These are phyloP conservation scores for Aquilaria agallochum DNA, from an alignment of 441 rosid species.

Conservation along the genomic window DNA sequence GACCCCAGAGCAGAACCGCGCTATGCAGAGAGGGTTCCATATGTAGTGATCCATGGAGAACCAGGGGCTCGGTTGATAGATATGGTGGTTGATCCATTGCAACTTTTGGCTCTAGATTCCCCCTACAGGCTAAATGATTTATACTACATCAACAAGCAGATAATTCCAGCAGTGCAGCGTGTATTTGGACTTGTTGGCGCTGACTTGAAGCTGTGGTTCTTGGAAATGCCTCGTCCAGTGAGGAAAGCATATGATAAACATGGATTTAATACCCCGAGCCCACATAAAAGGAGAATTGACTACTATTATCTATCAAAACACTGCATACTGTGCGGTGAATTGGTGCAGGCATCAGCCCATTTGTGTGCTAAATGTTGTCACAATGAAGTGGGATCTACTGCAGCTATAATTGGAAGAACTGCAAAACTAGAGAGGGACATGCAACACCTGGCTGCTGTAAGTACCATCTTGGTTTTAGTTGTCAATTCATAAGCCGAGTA, in stretches of 20 bases:
- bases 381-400: conserved; percentile 48
- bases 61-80: conserved; percentile 94
- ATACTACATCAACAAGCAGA: conserved; percentile 92
- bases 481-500: neutral
- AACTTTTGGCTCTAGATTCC: conserved; percentile 71
- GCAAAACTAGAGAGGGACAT: conserved; percentile 84
- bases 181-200: conserved; percentile 90
- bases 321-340: conserved; percentile 81
- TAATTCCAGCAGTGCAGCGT: conserved; percentile 89
- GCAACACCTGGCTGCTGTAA: conserved; percentile 85
- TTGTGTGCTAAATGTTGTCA: conserved; percentile 64
- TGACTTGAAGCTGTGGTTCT: conserved; percentile 78
- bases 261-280: conserved; percentile 38
- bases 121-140: conserved; percentile 80
- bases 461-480: conserved; percentile 18
- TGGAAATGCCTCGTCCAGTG: conserved; percentile 80
- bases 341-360: conserved; percentile 68
- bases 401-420: conserved; percentile 71
- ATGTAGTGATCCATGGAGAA: conserved; percentile 90
- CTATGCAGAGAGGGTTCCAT: conserved; percentile 89
- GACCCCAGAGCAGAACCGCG: conserved; percentile 94
- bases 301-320: conserved; percentile 84
- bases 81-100: conserved; percentile 94
- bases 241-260: conserved; percentile 66
- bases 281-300: conserved; percentile 70